Evolutionary conservation across 1,139 yeast species (phyloP).

Genomic region (Diutina catenulata): DNA sequence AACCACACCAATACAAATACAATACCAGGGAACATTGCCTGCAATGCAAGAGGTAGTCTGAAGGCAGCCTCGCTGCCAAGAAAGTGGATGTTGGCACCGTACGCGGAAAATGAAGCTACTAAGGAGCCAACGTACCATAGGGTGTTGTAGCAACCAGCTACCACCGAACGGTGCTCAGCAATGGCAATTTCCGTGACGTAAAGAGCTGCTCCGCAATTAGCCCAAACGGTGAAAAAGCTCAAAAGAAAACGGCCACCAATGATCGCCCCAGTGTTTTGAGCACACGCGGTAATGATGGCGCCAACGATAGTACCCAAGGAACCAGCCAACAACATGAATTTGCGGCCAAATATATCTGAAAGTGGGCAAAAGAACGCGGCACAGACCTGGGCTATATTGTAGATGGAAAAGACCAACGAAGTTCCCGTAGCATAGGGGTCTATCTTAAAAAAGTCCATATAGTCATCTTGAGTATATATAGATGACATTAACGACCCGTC

Average conservation of each 20-base stretch:
- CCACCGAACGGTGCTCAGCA: constrained; percentile 8
- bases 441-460: constrained; percentile 10
- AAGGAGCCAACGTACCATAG: constrained; percentile 1
- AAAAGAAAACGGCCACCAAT: not conserved
- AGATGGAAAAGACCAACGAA: constrained; percentile 14
- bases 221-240: not conserved
- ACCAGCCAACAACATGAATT: not conserved
- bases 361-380: constrained; percentile 8
- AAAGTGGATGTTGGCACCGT: not conserved
- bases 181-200: not conserved
- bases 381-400: constrained; percentile 12
- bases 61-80: constrained; percentile 6
- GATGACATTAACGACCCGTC: constrained; percentile 13
- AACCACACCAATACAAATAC: not conserved
- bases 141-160: constrained; percentile 10
- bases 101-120: not conserved
- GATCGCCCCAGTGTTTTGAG: not conserved
- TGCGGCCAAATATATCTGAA: not conserved
- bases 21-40: not conserved
- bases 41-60: not conserved
- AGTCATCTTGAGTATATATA: constrained; percentile 12
- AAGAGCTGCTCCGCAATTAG: not conserved
- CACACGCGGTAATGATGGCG: not conserved
- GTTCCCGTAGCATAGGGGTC: constrained; percentile 12
- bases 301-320: not conserved